phyloP scores from a whole-genome alignment of 169 alveolate species.

The Cryptosporidium ubiquitum region DNA sequence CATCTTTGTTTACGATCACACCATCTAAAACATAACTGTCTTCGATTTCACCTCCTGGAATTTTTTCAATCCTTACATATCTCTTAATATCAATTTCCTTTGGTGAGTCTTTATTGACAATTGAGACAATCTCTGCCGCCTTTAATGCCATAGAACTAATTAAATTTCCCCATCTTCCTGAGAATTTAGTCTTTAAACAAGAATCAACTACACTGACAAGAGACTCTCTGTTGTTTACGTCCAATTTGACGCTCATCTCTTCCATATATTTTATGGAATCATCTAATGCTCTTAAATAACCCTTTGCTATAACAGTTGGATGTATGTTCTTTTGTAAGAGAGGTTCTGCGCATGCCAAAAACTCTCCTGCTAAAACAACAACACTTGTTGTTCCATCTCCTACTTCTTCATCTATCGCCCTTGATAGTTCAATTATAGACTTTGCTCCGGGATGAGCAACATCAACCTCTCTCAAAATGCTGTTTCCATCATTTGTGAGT shows the following conservation, averaged over 20 bases:
- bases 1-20: constrained; percentile 96
- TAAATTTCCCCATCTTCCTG: constrained; percentile 94
- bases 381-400: constrained; percentile 99
- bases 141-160: constrained; percentile 93
- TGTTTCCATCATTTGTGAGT: constrained; percentile 97
- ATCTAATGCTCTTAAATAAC: constrained; percentile 94
- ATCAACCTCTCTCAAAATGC: constrained; percentile 97
- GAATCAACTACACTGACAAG: constrained; percentile 85
- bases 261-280: constrained; percentile 89
- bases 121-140: constrained; percentile 91
- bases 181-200: constrained; percentile 93
- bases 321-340: constrained; percentile 95
- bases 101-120: constrained; percentile 82
- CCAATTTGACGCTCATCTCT: constrained; percentile 88
- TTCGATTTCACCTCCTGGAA: constrained; percentile 99
- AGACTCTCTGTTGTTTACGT: constrained; percentile 86
- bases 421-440: constrained; percentile 95
- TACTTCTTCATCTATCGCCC: constrained; percentile 98
- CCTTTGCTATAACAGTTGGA: constrained; percentile 95
- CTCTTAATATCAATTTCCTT: constrained; percentile 93
- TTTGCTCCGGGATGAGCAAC: constrained; percentile 99
- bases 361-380: constrained; percentile 99
- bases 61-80: constrained; percentile 97
- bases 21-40: constrained; percentile 97
- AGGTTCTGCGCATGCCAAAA: constrained; percentile 96